Percentiles rank a stretch among this genome's conserved stretches.
These are phyloP conservation scores for Lathyrus tuberosus DNA, from an alignment of 306 rosid species.

Conservation along the genomic window DNA sequence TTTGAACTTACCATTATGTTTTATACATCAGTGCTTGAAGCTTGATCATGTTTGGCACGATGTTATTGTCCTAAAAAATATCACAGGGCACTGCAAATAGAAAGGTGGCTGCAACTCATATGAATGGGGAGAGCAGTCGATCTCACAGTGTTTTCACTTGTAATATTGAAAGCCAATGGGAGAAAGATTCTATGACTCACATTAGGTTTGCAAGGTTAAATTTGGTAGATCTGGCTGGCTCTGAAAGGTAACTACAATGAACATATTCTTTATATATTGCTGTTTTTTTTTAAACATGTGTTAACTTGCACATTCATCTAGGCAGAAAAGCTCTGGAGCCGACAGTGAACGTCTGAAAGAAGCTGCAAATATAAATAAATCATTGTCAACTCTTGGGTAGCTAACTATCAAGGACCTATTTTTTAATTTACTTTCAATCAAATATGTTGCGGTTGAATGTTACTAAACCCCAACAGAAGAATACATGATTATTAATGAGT, in stretches of 20 bases:
- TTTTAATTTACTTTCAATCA: constrained; percentile 36
- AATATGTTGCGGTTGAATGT: constrained; percentile 31
- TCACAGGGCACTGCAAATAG: constrained; percentile 87
- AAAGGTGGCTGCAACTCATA: constrained; percentile 91
- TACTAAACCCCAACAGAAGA: constrained; percentile 4
- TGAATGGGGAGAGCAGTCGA: constrained; percentile 94
- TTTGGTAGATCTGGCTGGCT: constrained; percentile 95
- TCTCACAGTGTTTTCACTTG: constrained; percentile 98
- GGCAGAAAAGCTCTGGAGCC: constrained; percentile 98
- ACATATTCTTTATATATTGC: constrained; percentile 17
- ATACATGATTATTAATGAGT: constrained; percentile 20
- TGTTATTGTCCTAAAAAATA: constrained; percentile 41
- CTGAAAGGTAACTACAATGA: constrained; percentile 71
- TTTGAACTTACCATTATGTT: constrained; percentile 21
- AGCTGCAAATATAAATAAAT: constrained; percentile 95
- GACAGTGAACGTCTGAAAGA: constrained; percentile 94
- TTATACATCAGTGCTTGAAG: constrained; percentile 32
- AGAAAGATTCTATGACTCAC: constrained; percentile 80
- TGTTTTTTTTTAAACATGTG: constrained; percentile 26
- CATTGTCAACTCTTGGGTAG: constrained; percentile 95
- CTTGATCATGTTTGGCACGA: constrained; percentile 29
- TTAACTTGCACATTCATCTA: constrained; percentile 46
- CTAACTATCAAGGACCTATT: constrained; percentile 25
- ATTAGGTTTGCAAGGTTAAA: constrained; percentile 94
- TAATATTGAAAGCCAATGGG: constrained; percentile 91